A percentile compares a stretch with the other conserved stretches of the same genome.
Conservation (phyloP, 805 yeast genomes). For the Tetrapisispora nanseiensis region DNA sequence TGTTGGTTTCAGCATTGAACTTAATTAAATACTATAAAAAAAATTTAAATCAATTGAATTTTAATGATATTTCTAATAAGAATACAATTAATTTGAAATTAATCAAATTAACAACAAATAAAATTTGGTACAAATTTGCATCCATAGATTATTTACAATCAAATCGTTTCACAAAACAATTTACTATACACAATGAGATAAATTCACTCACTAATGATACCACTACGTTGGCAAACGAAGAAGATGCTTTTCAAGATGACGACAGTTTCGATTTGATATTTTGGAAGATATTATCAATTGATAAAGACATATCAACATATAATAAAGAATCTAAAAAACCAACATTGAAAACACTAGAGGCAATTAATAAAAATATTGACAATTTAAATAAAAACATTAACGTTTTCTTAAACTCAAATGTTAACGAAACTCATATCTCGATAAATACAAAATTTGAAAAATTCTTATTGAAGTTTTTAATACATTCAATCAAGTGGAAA, state of each 20-base stretch:
- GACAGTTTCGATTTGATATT: slow-evolving; percentile 21
- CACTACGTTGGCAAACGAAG: slow-evolving; percentile 19
- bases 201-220: slow-evolving; percentile 22
- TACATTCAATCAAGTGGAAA: slow-evolving; percentile 22
- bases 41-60: slow-evolving; percentile 13
- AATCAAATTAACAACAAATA: slow-evolving; percentile 18
- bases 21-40: slow-evolving; percentile 19
- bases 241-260: slow-evolving; percentile 23
- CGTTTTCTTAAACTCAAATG: neutral
- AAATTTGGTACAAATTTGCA: slow-evolving; percentile 24
- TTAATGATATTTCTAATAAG: slow-evolving; percentile 15
- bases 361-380: slow-evolving; percentile 17
- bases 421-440: slow-evolving; percentile 6
- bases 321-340: slow-evolving; percentile 15
- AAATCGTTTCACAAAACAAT: slow-evolving; percentile 15
- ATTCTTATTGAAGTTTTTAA: slow-evolving; percentile 14
- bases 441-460: slow-evolving; percentile 16
- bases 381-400: slow-evolving; percentile 13
- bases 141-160: slow-evolving; percentile 21
- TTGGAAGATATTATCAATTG: slow-evolving; percentile 27
- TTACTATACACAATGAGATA: slow-evolving; percentile 17
- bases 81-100: slow-evolving; percentile 8
- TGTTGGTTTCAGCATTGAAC: slow-evolving; percentile 19
- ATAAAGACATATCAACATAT: slow-evolving; percentile 25
- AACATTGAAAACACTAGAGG: slow-evolving; percentile 23